phyloP scores from a whole-genome alignment of 1,139 yeast species.

The Magnusiomyces ingens region DNA sequence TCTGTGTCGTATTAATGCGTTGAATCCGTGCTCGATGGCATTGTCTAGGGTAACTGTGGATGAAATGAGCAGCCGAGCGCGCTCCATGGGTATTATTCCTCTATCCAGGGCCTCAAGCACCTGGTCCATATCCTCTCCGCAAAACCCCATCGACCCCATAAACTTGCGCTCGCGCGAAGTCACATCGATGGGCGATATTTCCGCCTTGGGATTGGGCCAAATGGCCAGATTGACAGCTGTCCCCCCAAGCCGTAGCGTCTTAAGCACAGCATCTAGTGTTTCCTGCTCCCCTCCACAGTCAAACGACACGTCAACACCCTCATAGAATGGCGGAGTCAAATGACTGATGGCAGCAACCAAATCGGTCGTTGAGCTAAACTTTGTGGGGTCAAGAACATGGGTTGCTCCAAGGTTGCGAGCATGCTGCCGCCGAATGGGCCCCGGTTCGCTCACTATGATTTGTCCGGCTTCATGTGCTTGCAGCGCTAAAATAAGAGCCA shows the following conservation, averaged over 20 bases:
- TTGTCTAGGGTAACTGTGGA: conserved; percentile 37
- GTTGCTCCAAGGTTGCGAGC: conserved; percentile 47
- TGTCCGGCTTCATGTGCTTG: conserved; percentile 48
- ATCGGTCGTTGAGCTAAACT: conserved; percentile 31
- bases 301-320: conserved; percentile 48
- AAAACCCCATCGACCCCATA: conserved; percentile 46
- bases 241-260: conserved; percentile 47
- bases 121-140: conserved; percentile 41
- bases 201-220: conserved; percentile 42
- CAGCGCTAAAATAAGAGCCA: conserved; percentile 34
- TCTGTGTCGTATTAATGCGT: conserved; percentile 38
- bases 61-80: conserved; percentile 39
- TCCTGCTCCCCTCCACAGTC: conserved; percentile 53
- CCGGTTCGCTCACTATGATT: conserved; percentile 57
- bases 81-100: conserved; percentile 37
- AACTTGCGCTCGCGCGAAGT: conserved; percentile 40
- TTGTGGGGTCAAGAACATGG: conserved; percentile 36
- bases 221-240: conserved; percentile 53
- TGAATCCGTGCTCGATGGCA: conserved; percentile 41
- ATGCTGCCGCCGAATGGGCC: conserved; percentile 44
- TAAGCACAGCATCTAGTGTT: conserved; percentile 45
- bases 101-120: conserved; percentile 40
- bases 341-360: conserved; percentile 30
- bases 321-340: conserved; percentile 39
- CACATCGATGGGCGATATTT: conserved; percentile 41